phyloP scores from a whole-genome alignment of 2,329 filamentous ascomycete genomes.

The Leptoxyphium fumago region DNA sequence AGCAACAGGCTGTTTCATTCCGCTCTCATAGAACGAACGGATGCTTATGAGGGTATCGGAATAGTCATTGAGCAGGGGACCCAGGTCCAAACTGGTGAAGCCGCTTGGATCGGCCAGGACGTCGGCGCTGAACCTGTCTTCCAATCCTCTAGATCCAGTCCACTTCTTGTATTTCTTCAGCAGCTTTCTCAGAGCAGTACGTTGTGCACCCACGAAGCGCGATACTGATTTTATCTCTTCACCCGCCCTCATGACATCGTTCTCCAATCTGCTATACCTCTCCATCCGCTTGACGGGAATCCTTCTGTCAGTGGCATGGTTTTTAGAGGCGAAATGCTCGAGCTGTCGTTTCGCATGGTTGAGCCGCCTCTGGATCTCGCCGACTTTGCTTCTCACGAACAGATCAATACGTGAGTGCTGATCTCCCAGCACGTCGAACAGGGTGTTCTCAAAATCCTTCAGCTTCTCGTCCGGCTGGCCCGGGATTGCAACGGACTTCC shows the following conservation, averaged over 20 bases:
- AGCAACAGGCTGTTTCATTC: slow-evolving; percentile 9
- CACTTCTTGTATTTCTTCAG: slow-evolving; percentile 82
- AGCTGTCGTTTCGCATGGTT: slow-evolving; percentile 17
- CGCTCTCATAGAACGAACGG: slow-evolving; percentile 28
- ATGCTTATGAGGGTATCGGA: slow-evolving; percentile 31
- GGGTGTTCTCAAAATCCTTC: slow-evolving; percentile 52
- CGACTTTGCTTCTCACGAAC: slow-evolving; percentile 66
- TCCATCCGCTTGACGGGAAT: slow-evolving; percentile 33
- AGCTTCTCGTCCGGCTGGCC: slow-evolving; percentile 44
- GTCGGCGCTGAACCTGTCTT: slow-evolving; percentile 50
- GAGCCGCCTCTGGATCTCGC: slow-evolving; percentile 58
- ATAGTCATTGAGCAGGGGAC: slow-evolving; percentile 34
- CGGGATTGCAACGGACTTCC: slow-evolving; percentile 57
- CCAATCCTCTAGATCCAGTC: slow-evolving; percentile 57
- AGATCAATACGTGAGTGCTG: slow-evolving; percentile 67
- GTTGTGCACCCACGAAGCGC: slow-evolving; percentile 59
- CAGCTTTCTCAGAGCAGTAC: slow-evolving; percentile 66
- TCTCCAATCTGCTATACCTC: slow-evolving; percentile 36
- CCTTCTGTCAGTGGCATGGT: slow-evolving; percentile 12
- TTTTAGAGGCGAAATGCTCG: slow-evolving; percentile 11
- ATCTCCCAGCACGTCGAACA: slow-evolving; percentile 54
- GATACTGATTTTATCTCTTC: slow-evolving; percentile 57
- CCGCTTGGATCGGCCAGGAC: slow-evolving; percentile 53
- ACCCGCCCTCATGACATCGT: slow-evolving; percentile 42
- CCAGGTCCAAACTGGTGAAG: slow-evolving; percentile 55